Conservation (phyloP, 768 basidiomycete genomes). For the Mycena albidolilacea region DNA sequence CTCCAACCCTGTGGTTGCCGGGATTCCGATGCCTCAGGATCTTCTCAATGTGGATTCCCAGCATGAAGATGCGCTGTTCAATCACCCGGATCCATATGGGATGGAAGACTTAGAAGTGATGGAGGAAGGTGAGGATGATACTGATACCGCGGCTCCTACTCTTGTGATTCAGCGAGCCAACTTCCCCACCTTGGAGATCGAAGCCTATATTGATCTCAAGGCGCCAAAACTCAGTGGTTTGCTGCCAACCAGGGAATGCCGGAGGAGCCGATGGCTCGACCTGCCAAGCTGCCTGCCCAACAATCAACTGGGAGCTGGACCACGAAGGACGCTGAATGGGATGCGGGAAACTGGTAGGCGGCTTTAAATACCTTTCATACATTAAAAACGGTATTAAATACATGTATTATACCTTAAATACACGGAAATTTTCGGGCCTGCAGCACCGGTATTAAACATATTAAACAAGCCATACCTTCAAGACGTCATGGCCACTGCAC, state of each 20-base stretch:
- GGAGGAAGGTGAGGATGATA: slow-evolving; percentile 13
- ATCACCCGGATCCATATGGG: slow-evolving; percentile 6
- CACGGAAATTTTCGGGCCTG: not conserved
- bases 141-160: not conserved
- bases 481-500: slow-evolving; percentile 3
- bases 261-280: not conserved
- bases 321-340: not conserved
- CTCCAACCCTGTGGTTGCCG: not conserved
- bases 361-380: not conserved
- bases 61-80: slow-evolving; percentile 6
- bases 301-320: not conserved
- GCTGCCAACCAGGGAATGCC: not conserved
- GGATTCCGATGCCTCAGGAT: slow-evolving; percentile 4
- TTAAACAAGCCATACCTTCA: slow-evolving; percentile 8
- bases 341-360: not conserved
- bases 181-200: slow-evolving; percentile 13
- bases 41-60: slow-evolving; percentile 7
- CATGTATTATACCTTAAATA: slow-evolving; percentile 6
- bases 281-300: not conserved
- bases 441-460: not conserved
- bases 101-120: slow-evolving; percentile 9
- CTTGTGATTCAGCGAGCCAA: not conserved
- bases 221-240: slow-evolving; percentile 10
- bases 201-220: slow-evolving; percentile 8
- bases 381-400: not conserved